Evolutionary conservation across 2,329 filamentous ascomycete genomes (phyloP), one percentile per base, ranked within the genome.

Genomic region (Chrysosporium queenslandicum): DNA sequence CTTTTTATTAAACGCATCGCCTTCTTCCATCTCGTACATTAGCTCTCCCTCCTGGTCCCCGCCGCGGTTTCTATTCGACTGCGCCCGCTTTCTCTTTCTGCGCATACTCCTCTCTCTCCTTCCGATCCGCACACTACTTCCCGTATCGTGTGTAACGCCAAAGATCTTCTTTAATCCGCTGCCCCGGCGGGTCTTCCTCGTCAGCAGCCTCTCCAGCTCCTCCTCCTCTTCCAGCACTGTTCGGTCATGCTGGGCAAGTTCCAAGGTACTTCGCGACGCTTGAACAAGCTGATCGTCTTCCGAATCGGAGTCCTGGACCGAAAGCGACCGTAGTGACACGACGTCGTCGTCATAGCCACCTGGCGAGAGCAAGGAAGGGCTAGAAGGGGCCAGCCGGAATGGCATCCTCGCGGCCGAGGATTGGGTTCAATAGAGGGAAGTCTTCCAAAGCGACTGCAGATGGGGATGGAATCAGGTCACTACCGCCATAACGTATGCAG

Each of bases 11-110:
- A 85, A 77, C 2, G 76, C 79, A 40, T 51, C 49, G 1, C 88
- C 87, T 64, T 89, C 85, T 68, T 96, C 90, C 85, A 91, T 87
- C 70, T 92, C 86, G 66, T 87, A 90, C 83, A 94, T 87, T 62
- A 94, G 73, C 66, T 83, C 80, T 34, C 75, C 68, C 50, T 46
- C 80, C 60, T 74, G 71, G 58, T 71, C 46, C 60, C 59, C 32
- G 60, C 61, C 50, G 56, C 57, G 55, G 63, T 62, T 53, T 63
- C 61, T 63, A 11, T 32, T 29, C 20, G 53, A 40, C 25, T 18
- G 52, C 39, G 12, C 16, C 32, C 27, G 30, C 21, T 78, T 71
- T 39, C 72, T 67, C 53, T 75, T 74, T 43, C 79, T 71, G 43
- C 66, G 67, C 52, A 66, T 67, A 56, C 77, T 73, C 60, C 77